Evolutionary conservation across 805 yeast species (phyloP).

Genomic region (Saturnispora saitoi): DNA sequence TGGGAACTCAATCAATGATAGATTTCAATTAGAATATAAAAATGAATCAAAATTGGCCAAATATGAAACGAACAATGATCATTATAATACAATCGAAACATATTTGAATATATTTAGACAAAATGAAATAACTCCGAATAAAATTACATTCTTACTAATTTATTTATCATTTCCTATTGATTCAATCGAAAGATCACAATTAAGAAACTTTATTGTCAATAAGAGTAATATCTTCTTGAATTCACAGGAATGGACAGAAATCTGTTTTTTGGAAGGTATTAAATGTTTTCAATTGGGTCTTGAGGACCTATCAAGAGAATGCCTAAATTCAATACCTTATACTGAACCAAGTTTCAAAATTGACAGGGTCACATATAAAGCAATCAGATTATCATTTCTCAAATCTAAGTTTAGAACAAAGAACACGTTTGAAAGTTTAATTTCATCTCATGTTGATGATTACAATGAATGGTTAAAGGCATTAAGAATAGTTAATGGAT

Average conservation of each 20-base stretch:
- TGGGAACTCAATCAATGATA: constrained; percentile 2
- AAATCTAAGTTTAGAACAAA: constrained; percentile 11
- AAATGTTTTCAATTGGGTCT: neutral
- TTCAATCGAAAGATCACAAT: constrained; percentile 3
- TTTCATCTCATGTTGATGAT: constrained; percentile 13
- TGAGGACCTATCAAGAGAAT: neutral
- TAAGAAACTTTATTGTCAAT: neutral
- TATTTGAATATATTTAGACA: neutral
- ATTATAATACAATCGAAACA: neutral
- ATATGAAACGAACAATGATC: neutral
- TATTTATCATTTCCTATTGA: constrained; percentile 5
- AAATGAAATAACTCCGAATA: neutral
- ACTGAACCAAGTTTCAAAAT: constrained; percentile 14
- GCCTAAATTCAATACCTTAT: constrained; percentile 7
- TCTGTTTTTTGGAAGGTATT: constrained; percentile 2
- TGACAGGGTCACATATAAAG: constrained; percentile 11
- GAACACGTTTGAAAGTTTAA: constrained; percentile 19
- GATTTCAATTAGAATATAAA: neutral
- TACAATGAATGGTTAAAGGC: constrained; percentile 6
- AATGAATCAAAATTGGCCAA: neutral
- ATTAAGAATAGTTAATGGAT: constrained; percentile 8
- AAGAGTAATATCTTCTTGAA: neutral
- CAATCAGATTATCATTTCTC: constrained; percentile 13
- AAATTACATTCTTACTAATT: constrained; percentile 1
- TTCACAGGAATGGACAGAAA: constrained; percentile 2